Percentiles rank a stretch among this genome's conserved stretches.
phyloP scores from a whole-genome alignment of 169 alveolate genomes.

The Plasmodium chabaudi region DNA sequence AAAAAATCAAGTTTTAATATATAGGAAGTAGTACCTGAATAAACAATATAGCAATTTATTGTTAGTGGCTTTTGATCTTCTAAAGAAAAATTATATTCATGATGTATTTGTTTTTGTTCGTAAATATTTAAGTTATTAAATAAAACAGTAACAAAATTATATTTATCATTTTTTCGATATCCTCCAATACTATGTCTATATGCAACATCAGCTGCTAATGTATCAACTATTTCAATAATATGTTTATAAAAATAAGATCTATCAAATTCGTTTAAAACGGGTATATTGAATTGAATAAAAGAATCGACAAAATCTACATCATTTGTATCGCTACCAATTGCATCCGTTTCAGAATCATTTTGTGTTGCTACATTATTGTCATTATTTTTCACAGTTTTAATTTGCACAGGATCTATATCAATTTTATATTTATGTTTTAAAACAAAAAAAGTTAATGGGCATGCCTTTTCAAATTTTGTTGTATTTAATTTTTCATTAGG shows the following conservation, averaged over 20 bases:
- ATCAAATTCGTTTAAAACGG: slow-evolving; percentile 52
- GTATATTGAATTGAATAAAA: slow-evolving; percentile 53
- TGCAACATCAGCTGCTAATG: slow-evolving; percentile 67
- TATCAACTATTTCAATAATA: slow-evolving; percentile 57
- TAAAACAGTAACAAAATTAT: slow-evolving; percentile 50
- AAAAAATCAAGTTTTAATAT: slow-evolving; percentile 60
- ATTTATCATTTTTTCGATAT: slow-evolving; percentile 43
- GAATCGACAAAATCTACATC: slow-evolving; percentile 20
- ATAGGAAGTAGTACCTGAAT: slow-evolving; percentile 62
- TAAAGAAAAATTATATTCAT: slow-evolving; percentile 39
- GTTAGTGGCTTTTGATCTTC: slow-evolving; percentile 24
- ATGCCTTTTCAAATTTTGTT: slow-evolving; percentile 30
- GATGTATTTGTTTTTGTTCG: slow-evolving; percentile 34
- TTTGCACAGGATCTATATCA: slow-evolving; percentile 12
- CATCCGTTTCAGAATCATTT: not conserved
- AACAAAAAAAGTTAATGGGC: slow-evolving; percentile 29
- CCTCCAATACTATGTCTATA: slow-evolving; percentile 67
- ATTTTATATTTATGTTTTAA: slow-evolving; percentile 39
- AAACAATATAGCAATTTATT: slow-evolving; percentile 49
- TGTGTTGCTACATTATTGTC: not conserved
- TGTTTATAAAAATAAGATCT: slow-evolving; percentile 27
- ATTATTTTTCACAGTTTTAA: slow-evolving; percentile 13
- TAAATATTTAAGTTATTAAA: slow-evolving; percentile 55
- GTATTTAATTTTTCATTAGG: slow-evolving; percentile 12
- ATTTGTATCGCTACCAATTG: not conserved